Base-by-base conservation (phyloP, 225 moss, liverwort and hornwort genomes). In the Anthoceros angustus region DNA sequence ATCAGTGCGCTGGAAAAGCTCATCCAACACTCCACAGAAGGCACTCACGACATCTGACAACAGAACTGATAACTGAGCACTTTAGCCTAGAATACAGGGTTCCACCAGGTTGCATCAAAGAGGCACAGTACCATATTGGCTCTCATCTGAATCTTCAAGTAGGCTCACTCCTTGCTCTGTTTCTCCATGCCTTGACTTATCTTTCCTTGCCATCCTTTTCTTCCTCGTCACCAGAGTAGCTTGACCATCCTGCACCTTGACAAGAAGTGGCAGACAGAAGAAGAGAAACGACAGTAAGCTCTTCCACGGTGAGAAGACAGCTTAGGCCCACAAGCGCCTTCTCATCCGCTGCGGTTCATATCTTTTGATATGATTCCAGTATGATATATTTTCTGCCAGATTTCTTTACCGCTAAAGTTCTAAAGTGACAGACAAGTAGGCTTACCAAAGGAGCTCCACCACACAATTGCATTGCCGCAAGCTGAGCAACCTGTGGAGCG, bases 11-110 rank as follows among this genome's bases (percentile, higher is more conserved):
- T 86, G 77, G 61, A 91, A 91, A 42, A 91, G 43, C 62, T 91
- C 95, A 72, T 95, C 95, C 64, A 95, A 79, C 55, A 85, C 62
- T 70, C 87, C 91, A 71, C 88, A 85, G 42, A 95, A 72, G 71
- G 75, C 75, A 71, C 74, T 77, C 40, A 87, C 80, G 62, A 85
- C 64, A 65, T 81, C 88, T 88, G 88, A 39, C 39, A 75, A 41
- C 6, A 45, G 62, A 66, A 62, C 1, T 64, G 23, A 42, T 38
- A 38, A 48, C 62, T 76, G 39, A n/a, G 23, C 8, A 40, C 61
- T 45, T 63, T 62, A 62, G 25, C 16, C 18, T 62, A n/a, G 43
- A 71, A 42, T 26, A 16, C 66, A 39, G 39, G 25, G 21, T 65
- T 42, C 43, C 63, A 68, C 42, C 25, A 26, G 49, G 42, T 25